Evolutionary conservation across 2,329 filamentous ascomycete species (phyloP).

Genomic region (Sporothrix euskadiensis): DNA sequence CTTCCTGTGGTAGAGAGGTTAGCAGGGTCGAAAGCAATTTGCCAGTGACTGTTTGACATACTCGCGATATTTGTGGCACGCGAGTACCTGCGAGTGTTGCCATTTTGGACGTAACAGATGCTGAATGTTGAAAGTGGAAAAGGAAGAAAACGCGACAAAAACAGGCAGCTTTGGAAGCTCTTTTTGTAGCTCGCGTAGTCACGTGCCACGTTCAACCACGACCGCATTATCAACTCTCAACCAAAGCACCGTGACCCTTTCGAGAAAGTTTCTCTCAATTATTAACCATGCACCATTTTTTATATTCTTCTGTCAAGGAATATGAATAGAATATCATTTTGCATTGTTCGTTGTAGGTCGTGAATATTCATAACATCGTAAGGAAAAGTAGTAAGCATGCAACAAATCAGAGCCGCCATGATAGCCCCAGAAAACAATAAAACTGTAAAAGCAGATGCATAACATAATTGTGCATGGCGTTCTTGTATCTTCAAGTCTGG

Average conservation of each 20-base stretch:
- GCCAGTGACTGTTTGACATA: constrained; percentile 39
- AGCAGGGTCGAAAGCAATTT: background rate
- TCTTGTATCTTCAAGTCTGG: constrained; percentile 30
- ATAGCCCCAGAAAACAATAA: background rate
- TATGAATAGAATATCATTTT: background rate
- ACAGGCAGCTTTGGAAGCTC: background rate
- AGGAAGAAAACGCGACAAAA: constrained; percentile 7
- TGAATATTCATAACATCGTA: constrained; percentile 1
- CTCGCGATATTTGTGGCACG: constrained; percentile 44
- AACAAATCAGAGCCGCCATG: background rate
- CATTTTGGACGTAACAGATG: constrained; percentile 20
- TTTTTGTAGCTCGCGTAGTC: constrained; percentile 4
- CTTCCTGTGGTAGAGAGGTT: constrained; percentile 53
- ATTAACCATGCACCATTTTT: no score
- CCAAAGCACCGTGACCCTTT: no score
- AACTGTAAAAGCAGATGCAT: background rate
- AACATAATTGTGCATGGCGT: background rate
- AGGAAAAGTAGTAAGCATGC: background rate
- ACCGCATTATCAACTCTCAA: background rate
- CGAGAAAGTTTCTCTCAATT: no score
- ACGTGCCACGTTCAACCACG: background rate
- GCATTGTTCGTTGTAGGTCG: background rate
- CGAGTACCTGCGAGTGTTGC: constrained; percentile 16
- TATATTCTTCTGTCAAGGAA: no score
- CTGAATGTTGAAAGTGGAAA: background rate